Evolutionary conservation across 225 moss, liverwort and hornwort genomes (phyloP), one percentile per base, ranked within the genome.

Genomic region (Polytrichum formosum): DNA sequence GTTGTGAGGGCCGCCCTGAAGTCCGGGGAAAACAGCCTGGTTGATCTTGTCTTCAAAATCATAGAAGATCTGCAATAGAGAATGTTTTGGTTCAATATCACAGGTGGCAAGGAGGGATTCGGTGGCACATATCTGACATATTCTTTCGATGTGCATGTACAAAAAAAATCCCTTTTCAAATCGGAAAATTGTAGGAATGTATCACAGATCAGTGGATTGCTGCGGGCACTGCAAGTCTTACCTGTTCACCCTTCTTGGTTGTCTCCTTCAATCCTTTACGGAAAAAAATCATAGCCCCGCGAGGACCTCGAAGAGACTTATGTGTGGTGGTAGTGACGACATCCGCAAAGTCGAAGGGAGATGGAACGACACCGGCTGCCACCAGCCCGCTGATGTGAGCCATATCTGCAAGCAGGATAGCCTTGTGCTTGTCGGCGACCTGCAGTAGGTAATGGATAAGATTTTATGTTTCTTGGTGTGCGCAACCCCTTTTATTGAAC

Each of bases 1-100:
- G 64, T 94, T 98, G 74, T 98, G 98, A 66, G 98, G 98, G 23
- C 98, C 98, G 16, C 98, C 98, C 79, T 98, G 98, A 75, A 98
- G 94, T 72, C 98, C 98, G 55, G 94, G 98, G 74, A 98, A 98
- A 19, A 98, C 98, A 65, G 94, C 85, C 28, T 69, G 79, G 53
- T 98, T 98, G 75, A 98, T 91, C 81, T 98, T 98, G 70, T 94
- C 94, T 69, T 94, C 94, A 58, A 74, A 98, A 61, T 98, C 98
- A 21, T 97, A 98, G 35, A 91, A 82, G 25, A 94, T 74, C 92
- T 95, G 84, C 79, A 77, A 54, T 4, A 71, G 17, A 13, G 2
- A 63, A 59, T 59, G n/a, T 22, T 59, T 6, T 59, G 21, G 21
- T 59, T 59, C 6, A 23, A 6, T 59, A 23, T 20, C 59, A 22